Evolutionary conservation across 2,329 filamentous ascomycete genomes (phyloP), one percentile per base, ranked within the genome.

Genomic region (Botryosphaeria agaves): DNA sequence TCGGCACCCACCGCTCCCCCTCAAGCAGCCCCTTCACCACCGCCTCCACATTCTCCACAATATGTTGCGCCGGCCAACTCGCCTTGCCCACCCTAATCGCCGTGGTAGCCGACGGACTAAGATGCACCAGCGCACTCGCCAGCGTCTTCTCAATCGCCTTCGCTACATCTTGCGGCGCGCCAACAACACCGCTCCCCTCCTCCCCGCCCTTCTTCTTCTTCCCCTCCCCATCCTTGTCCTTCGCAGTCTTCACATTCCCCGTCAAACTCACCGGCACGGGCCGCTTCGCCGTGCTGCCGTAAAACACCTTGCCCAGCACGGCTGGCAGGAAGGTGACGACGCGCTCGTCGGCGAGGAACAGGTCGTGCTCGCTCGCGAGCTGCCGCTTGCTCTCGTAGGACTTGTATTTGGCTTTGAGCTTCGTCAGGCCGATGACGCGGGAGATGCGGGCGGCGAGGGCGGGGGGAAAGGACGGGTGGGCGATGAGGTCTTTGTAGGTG

Each of bases 331-430:
- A 62, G 34, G 67, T 69, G 37, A 74, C 59, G 32, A 98, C 79
- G 29, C 89, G 69, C 48, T 93, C 81, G 52, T 98, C 89, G 31
- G 80, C 87, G 34, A 98, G 66, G 61, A 98, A 95, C 33, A 95
- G 61, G 51, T 95, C 89, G 55, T 94, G 83, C 53, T 93, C 82
- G 26, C 72, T 62, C 38, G 77, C 69, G 20, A 98, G 69, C 53
- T 89, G 82, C 39, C 89, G 69, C 55, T 81, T 75, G 31, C 72
- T 73, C 61, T 98, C 89, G 56, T 82, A 98, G 36, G 79, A 72
- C 62, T 79, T 76, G 66, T 79, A 94, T 61, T 89, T 87, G 43
- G 76, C 68, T 59, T 87, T 87, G 43, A 98, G 64, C 56, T 95
- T 92, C 44, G 68, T 66, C 41, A 85, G 61, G 44, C 84, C 83